Evolutionary conservation across 2,329 filamentous ascomycete species (phyloP).

Genomic region (Aspergillus sp.): DNA sequence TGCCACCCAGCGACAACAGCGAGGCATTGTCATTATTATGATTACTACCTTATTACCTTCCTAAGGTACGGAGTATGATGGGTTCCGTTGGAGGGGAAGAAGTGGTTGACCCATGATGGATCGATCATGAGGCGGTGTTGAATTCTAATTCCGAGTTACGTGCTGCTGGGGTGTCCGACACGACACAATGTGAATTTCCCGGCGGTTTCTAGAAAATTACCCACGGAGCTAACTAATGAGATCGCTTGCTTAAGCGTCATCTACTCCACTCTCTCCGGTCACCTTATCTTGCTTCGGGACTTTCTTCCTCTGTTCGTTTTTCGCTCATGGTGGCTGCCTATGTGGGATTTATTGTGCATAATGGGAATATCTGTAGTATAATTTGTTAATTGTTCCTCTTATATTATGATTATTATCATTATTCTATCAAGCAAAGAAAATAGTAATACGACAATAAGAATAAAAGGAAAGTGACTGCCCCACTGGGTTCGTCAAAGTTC

Average conservation of each 20-base stretch:
- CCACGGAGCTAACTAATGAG: conserved; percentile 13
- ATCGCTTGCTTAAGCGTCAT: conserved; percentile 15
- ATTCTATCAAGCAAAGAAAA: background rate
- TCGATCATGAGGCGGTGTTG: too few species aligned
- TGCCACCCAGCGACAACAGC: conserved; percentile 1
- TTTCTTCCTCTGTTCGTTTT: background rate
- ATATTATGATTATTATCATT: background rate
- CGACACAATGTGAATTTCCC: too few species aligned
- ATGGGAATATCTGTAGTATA: too few species aligned
- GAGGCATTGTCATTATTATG: too few species aligned
- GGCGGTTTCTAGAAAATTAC: conserved; percentile 12
- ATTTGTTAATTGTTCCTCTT: background rate
- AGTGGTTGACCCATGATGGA: too few species aligned
- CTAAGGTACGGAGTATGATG: too few species aligned
- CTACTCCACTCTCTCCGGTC: conserved; percentile 12
- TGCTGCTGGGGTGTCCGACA: too few species aligned
- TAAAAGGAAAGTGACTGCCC: background rate
- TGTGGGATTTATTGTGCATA: background rate
- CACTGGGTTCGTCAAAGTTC: conserved; percentile 9
- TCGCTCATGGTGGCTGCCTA: too few species aligned
- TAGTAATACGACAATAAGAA: background rate
- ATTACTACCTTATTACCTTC: too few species aligned
- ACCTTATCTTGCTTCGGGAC: conserved; percentile 6
- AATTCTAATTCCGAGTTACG: too few species aligned
- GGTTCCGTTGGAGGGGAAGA: too few species aligned